Conservation (phyloP, 2,329 filamentous ascomycete genomes). For the Akanthomyces muscarius region DNA sequence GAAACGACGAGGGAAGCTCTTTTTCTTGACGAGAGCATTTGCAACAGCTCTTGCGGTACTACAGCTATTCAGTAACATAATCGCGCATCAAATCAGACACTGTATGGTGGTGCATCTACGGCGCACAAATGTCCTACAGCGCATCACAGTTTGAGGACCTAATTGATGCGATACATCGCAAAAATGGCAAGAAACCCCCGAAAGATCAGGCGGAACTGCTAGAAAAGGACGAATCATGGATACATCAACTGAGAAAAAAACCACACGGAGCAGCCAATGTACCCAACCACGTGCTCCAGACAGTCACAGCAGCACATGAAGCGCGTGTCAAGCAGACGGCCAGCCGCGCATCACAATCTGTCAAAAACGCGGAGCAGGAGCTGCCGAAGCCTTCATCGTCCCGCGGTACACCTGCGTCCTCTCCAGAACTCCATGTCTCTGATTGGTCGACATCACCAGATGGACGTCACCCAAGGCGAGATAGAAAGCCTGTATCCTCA, state of each 20-base stretch:
- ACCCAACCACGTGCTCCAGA: constrained; percentile 34
- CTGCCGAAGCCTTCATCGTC: not conserved
- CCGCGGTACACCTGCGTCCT: constrained; percentile 4
- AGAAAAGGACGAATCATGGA: constrained; percentile 35
- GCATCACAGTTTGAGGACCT: constrained; percentile 21
- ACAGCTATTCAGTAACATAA: not conserved
- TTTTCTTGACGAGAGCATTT: not conserved
- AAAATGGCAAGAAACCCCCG: constrained; percentile 31
- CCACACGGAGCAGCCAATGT: constrained; percentile 29
- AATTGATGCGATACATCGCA: constrained; percentile 25
- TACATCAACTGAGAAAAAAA: constrained; percentile 24
- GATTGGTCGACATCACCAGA: constrained; percentile 26
- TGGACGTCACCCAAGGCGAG: constrained; percentile 1
- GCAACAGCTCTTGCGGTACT: not conserved
- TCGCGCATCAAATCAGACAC: not conserved
- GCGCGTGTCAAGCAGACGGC: not conserved
- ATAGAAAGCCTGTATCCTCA: constrained; percentile 20
- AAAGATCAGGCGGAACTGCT: constrained; percentile 38
- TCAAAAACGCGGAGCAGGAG: not conserved
- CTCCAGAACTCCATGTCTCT: constrained; percentile 18
- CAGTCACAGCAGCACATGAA: constrained; percentile 23
- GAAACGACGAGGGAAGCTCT: not conserved
- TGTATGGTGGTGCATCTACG: not conserved
- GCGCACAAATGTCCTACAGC: constrained; percentile 15
- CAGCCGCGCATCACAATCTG: not conserved